phyloP scores from a whole-genome alignment of 768 basidiomycete species.

The Daedaleopsis nitida region DNA sequence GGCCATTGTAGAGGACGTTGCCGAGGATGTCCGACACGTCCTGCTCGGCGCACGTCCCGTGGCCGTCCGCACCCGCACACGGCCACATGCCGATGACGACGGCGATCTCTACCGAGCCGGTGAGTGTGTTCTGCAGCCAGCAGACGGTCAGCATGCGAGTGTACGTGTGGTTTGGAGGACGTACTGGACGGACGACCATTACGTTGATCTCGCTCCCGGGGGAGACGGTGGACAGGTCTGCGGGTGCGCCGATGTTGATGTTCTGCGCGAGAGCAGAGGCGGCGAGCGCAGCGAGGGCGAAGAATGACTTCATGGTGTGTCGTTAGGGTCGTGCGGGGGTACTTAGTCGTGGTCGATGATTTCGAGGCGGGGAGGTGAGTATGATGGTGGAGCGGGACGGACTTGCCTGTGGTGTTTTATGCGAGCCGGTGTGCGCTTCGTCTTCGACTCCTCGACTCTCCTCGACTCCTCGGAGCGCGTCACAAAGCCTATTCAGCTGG shows the following conservation, averaged over 20 bases:
- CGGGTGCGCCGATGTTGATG: conserved; percentile 33
- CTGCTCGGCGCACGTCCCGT: conserved; percentile 22
- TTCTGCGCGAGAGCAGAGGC: conserved; percentile 30
- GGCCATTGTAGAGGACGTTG: conserved; percentile 32
- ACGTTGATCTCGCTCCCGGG: conserved; percentile 33
- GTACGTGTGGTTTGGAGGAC: conserved; percentile 3
- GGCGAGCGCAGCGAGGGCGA: conserved; percentile 22
- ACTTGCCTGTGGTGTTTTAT: too few relatives aligned
- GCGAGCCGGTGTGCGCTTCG: too few relatives aligned
- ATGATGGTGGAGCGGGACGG: neutral
- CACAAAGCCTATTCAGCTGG: too few relatives aligned
- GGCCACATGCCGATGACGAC: conserved; percentile 34
- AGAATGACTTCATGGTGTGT: conserved; percentile 9
- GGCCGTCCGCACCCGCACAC: conserved; percentile 22
- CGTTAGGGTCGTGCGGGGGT: neutral
- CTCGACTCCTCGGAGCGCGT: too few relatives aligned
- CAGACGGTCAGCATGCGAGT: neutral
- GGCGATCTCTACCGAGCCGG: conserved; percentile 35
- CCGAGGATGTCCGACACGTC: conserved; percentile 29
- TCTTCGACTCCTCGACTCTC: too few relatives aligned
- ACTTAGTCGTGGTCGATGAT: neutral
- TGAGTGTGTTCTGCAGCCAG: conserved; percentile 29
- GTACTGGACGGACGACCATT: conserved; percentile 35
- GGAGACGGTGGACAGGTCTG: conserved; percentile 18
- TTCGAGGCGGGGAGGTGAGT: neutral